Base-by-base conservation (phyloP, 2,329 filamentous ascomycete genomes). In the Penicillium palitans region DNA sequence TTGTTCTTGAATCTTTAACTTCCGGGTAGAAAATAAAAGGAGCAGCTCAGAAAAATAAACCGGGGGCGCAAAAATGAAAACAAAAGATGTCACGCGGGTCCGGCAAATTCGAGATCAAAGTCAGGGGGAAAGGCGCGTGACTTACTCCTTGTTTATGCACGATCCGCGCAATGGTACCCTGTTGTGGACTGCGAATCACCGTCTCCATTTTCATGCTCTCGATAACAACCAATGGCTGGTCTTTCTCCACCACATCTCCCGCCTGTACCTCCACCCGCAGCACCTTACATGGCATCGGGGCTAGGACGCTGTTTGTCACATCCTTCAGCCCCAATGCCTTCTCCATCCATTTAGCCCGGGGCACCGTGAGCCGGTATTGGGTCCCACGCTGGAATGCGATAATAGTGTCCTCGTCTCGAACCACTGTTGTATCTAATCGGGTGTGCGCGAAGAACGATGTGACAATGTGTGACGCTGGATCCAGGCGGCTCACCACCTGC, bases 221-320 rank as follows among this genome's bases (percentile, higher is more conserved):
- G 68, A 93, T 92, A 79, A 98, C 92, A 13, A 98, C 90, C 58
- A 99, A 79, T 7, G 91, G 87, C 57, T 93, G 87, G 46, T 93
- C 93, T 78, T 93, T 96, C 72, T 87, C 87, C 17, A 99, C 95
- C 47, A 76, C 78, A 63, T 96, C 86, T 0, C 95, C 95, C 66
- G 91, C 91, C 29, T 83, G 78, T 0, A 97, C 91, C 74, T 96
- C 90, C 48, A 97, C 95, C 64, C 91, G 87, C 61, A 99, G 78
- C 27, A 99, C 89, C 79, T 98, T 98, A 78, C 95, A 98, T 2
- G 95, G 95, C 95, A 99, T 99, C 0, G 95, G 95, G 24, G 95
- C 91, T 25, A 90, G 82, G 1, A 98, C 91, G 53, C 89, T 95
- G 59, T 93, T 93, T 7, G 87, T 82, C 0, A 84, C 83, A 70